Base-by-base conservation (phyloP, 1,284 basidiomycete species). In the Heliocybe sulcata region DNA sequence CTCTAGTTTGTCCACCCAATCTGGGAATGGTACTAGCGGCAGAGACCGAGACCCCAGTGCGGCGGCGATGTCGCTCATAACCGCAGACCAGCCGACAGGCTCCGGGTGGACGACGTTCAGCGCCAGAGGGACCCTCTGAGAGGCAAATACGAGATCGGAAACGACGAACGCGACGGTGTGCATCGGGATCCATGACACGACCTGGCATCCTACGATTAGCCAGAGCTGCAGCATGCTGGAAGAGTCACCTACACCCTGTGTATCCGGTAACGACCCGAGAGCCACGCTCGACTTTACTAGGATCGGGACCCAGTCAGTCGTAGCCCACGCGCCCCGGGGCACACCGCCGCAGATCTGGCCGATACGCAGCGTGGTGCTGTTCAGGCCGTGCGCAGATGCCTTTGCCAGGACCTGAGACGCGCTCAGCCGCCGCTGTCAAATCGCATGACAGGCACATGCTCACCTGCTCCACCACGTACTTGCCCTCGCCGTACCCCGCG, bases 281-380 rank as follows among this genome's bases (percentile, higher is more conserved):
- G 59, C 56, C 1, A 65, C 29, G 12, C 65, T 66, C 0, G 66
- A 67, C 45, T 64, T 62, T 47, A 70, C 59, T 1, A 70, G 51
- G 25, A 67, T 64, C 1, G 70, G 69, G 1, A 72, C 55, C 67
- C 67, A 71, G n/a, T 71, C 67, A 0, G 60, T 65, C 20, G 57
- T 61, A 3, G 65, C 55, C 71, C 70, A 72, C 3, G 61, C 60
- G 9, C 69, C 65, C 14, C 59, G 61, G 3, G 54, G 38, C 3
- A 20, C 31, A 2, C 64, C 62, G 0, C 71, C 69, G 11, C 12
- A 42, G 16, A 73, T 64, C 53, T 73, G 69, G 2, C 69, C 69
- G 16, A 69, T 62, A 8, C 69, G 58, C 20, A 72, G 52, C 3
- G 64, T 63, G 0, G 64, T 65, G 2, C 59, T 58, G 0, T 42